Evolutionary conservation across 495 filamentous ascomycete species (phyloP).

Genomic region (Penicillium samsonianum): DNA sequence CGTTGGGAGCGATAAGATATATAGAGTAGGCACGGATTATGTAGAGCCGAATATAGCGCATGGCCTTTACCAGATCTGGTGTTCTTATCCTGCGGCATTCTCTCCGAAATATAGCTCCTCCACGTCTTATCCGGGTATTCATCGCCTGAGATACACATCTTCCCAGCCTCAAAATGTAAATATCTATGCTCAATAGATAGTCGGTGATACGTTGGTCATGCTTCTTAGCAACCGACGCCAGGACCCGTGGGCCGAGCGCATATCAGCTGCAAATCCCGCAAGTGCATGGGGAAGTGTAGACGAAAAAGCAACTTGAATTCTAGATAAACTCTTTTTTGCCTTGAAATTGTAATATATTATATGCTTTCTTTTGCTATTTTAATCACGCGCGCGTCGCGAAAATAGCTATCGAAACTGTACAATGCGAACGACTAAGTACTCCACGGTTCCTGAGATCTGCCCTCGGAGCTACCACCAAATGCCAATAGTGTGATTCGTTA

Average conservation of each 20-base stretch:
- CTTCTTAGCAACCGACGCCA: conserved; percentile 18
- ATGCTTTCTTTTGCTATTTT: neutral
- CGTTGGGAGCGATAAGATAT: conserved; percentile 33
- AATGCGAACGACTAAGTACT: conserved; percentile 17
- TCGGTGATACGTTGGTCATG: conserved; percentile 19
- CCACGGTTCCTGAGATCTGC: conserved; percentile 15
- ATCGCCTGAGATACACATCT: conserved; percentile 3
- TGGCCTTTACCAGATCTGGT: conserved; percentile 18
- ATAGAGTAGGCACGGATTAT: neutral
- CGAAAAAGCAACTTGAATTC: conserved; percentile 6
- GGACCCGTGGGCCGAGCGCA: conserved; percentile 16
- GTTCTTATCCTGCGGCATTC: conserved; percentile 7
- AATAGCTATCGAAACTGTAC: conserved; percentile 7
- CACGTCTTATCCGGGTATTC: conserved; percentile 13
- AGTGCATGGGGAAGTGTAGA: conserved; percentile 3
- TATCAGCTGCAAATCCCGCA: conserved; percentile 24
- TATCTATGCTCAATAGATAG: conserved; percentile 4
- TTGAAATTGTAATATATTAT: neutral
- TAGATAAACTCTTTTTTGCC: neutral
- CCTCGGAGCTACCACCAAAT: conserved; percentile 10
- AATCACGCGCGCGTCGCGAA: conserved; percentile 14
- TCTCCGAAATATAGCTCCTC: conserved; percentile 2
- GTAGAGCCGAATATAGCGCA: conserved; percentile 12
- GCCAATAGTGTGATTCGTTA: conserved; percentile 22
- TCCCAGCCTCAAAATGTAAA: neutral